A percentile compares a stretch with the other conserved stretches of the same genome.
Conservation (phyloP, 1,139 yeast genomes). For the Candida frijolesensis region DNA sequence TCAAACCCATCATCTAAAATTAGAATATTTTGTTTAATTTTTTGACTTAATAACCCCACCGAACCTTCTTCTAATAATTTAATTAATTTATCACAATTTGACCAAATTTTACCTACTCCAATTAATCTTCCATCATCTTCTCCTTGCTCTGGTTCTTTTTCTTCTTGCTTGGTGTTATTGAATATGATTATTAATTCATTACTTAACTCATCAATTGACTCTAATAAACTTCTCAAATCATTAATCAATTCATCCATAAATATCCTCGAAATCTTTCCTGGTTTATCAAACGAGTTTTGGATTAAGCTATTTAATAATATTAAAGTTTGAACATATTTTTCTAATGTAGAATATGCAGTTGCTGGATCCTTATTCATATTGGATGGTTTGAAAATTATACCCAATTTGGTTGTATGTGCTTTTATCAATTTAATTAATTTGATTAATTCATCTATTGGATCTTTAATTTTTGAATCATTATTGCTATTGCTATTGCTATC, state of each 20-base stretch:
- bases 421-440: constrained; percentile 63
- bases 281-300: constrained; percentile 17
- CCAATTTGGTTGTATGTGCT: constrained; percentile 80
- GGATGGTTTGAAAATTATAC: constrained; percentile 72
- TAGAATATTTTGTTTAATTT: constrained; percentile 46
- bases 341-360: constrained; percentile 56
- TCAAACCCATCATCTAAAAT: constrained; percentile 64
- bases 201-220: constrained; percentile 12
- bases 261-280: constrained; percentile 34
- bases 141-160: constrained; percentile 15
- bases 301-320: constrained; percentile 50
- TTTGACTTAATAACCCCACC: constrained; percentile 48
- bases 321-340: constrained; percentile 47
- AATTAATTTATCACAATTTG: constrained; percentile 50
- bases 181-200: constrained; percentile 30
- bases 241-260: constrained; percentile 42
- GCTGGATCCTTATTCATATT: constrained; percentile 31
- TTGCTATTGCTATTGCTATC: too few species aligned
- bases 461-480: constrained; percentile 24
- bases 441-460: constrained; percentile 57
- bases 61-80: constrained; percentile 49
- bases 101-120: constrained; percentile 68
- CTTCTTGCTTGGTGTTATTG: not conserved
- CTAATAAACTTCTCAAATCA: constrained; percentile 12
- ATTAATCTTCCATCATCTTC: constrained; percentile 45